These are phyloP conservation scores for Ustilago lituana DNA, from an alignment of 1,284 basidiomycete genomes.

Conservation along the genomic window DNA sequence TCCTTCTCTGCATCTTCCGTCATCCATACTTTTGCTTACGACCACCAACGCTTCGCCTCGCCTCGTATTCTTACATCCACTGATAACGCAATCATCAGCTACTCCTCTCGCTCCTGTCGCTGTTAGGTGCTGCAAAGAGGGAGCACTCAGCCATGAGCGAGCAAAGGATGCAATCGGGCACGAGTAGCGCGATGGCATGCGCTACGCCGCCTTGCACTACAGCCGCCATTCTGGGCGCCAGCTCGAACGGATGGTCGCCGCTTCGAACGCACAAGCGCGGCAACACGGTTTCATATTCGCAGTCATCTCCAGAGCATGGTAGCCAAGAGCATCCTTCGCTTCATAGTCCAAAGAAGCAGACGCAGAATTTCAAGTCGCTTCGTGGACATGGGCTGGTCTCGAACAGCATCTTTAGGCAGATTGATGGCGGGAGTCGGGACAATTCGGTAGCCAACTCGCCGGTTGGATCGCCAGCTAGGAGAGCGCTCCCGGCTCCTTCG, in stretches of 20 bases:
- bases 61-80: no score
- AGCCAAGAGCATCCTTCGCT: conserved; percentile 39
- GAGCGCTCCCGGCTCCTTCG: conserved; percentile 17
- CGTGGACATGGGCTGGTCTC: conserved; percentile 57
- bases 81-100: no score
- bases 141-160: conserved; percentile 48
- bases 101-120: no score
- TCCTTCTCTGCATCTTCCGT: no score
- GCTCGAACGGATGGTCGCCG: conserved; percentile 59
- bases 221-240: conserved; percentile 57
- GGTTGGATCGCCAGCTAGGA: conserved; percentile 16
- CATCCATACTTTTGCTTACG: no score
- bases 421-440: conserved; percentile 28
- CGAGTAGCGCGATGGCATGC: conserved; percentile 6
- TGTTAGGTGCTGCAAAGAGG: no score
- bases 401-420: conserved; percentile 59
- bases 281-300: conserved; percentile 23
- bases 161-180: conserved; percentile 3
- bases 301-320: conserved; percentile 24
- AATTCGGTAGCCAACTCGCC: conserved; percentile 24
- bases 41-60: no score
- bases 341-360: conserved; percentile 44
- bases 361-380: conserved; percentile 49
- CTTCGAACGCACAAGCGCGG: conserved; percentile 32
- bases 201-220: conserved; percentile 48